These are phyloP conservation scores for Cladosporium sp. DNA, from an alignment of 2,329 filamentous ascomycete genomes.

Conservation along the genomic window DNA sequence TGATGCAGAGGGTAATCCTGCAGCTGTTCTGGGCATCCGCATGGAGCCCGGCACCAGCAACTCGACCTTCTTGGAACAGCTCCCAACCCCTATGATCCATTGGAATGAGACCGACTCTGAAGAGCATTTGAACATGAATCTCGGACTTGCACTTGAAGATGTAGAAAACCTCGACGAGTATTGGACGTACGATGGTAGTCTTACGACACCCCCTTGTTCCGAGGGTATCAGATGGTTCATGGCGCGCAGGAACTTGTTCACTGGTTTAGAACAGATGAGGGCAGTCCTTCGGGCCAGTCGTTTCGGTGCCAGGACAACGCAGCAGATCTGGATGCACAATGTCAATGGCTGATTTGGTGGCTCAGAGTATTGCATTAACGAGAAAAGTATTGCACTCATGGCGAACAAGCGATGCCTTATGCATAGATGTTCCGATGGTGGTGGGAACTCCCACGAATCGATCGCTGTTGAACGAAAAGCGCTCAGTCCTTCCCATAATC, in stretches of 20 bases:
- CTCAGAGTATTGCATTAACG: too few relatives aligned
- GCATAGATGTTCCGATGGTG: too few relatives aligned
- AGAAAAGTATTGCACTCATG: too few relatives aligned
- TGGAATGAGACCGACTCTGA: constrained; percentile 14
- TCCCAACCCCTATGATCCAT: constrained; percentile 28
- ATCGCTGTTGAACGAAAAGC: too few relatives aligned
- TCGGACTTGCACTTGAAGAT: constrained; percentile 31
- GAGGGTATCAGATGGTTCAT: constrained; percentile 45
- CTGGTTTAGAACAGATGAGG: constrained; percentile 44
- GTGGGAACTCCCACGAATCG: too few relatives aligned
- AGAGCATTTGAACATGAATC: constrained; percentile 23
- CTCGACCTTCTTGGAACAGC: constrained; percentile 38
- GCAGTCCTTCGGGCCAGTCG: constrained; percentile 40
- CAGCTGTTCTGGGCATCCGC: constrained; percentile 43
- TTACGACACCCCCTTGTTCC: constrained; percentile 44
- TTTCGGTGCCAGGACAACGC: constrained; percentile 40
- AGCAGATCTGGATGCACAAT: constrained; percentile 43
- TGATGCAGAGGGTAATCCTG: constrained; percentile 36
- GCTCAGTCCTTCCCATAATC: too few relatives aligned
- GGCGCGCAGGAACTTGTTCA: constrained; percentile 36
- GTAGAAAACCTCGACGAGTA: constrained; percentile 39
- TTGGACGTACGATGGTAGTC: constrained; percentile 44
- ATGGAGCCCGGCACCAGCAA: constrained; percentile 39
- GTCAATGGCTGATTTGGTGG: constrained; percentile 33
- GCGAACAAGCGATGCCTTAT: too few relatives aligned